These are phyloP conservation scores for Eimeria tenella DNA, from an alignment of 169 alveolate species.

Conservation along the genomic window DNA sequence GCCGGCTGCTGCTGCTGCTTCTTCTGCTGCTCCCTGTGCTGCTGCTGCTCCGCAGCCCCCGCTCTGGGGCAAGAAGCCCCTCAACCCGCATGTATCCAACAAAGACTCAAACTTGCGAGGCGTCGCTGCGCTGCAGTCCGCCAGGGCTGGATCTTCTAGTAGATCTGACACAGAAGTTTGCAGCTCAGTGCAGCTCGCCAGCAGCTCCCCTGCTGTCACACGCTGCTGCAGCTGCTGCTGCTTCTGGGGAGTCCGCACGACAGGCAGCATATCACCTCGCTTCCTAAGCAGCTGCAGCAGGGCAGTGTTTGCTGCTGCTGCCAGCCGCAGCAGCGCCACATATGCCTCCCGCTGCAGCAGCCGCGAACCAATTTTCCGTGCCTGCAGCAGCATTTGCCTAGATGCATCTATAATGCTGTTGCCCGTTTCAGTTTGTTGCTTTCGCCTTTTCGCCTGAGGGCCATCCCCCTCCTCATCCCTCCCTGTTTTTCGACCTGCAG, in stretches of 20 bases:
- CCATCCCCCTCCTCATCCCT: not conserved
- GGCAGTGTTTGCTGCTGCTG: slow-evolving; percentile 21
- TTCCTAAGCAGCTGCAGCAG: slow-evolving; percentile 64
- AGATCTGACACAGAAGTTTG: slow-evolving; percentile 18
- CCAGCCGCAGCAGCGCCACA: slow-evolving; percentile 52
- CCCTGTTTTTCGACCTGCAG: not conserved
- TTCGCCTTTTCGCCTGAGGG: slow-evolving; percentile 1
- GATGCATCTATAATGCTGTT: not conserved
- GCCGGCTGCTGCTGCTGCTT: not conserved
- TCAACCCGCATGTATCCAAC: slow-evolving; percentile 53
- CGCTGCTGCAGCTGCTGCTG: slow-evolving; percentile 46
- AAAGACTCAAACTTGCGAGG: slow-evolving; percentile 60
- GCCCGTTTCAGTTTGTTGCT: slow-evolving; percentile 4
- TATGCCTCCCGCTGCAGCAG: slow-evolving; percentile 37
- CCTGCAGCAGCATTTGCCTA: slow-evolving; percentile 15
- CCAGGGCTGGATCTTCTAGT: slow-evolving; percentile 27
- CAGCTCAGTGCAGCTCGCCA: slow-evolving; percentile 58
- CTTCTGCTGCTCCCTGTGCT: slow-evolving; percentile 21
- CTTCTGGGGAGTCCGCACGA: not conserved
- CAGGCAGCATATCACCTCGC: slow-evolving; percentile 23
- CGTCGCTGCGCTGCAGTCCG: slow-evolving; percentile 34
- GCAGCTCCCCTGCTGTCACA: slow-evolving; percentile 43
- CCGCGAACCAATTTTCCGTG: not conserved
- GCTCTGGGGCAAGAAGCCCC: slow-evolving; percentile 14
- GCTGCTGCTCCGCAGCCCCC: not conserved